Evolutionary conservation across 768 basidiomycete species (phyloP), one percentile per base, ranked within the genome.

Genomic region (Tubosaeta sp.): DNA sequence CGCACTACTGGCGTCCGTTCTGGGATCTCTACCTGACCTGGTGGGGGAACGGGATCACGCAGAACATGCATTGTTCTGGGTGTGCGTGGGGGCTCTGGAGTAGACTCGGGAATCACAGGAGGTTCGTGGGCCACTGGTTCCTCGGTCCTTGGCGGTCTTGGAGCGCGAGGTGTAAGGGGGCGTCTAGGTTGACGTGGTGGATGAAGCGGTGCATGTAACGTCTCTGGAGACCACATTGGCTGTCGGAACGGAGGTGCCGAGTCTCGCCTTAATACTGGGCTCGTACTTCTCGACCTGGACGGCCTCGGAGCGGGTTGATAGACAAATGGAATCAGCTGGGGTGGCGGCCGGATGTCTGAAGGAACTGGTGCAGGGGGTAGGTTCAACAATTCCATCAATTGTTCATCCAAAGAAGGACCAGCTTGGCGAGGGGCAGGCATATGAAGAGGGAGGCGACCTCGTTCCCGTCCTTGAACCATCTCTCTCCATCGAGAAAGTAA

Each of bases 301-400:
- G 62, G 61, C 40, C 69, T 59, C 7, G 75, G 72, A 7, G 72
- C 68, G 13, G 81, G 80, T 35, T 79, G 76, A 58, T 81, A 84
- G 12, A 68, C 65, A 48, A 87, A 78, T 0, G 80, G 80, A 0
- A 77, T 71, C 6, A 86, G 60, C 4, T 72, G 66, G 0, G 86
- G 84, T 12, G 84, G 78, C 2, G 65, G 69, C 42, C 76, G 71
- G 14, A 78, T 71, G 13, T 69, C 67, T 7, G 69, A 67, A 14
- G 71, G 71, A 6, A 73, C 66, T 1, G 72, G 65, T 19, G 69
- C 67, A 14, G 73, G 69, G 9, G 71, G 73, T 11, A 79, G 62
- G n/a, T 77, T 75, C 24, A 88, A 58, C 30, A 87, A 74, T 8
- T 83, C 81, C 51, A 82, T 78, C 5, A 88, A 64, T 47, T 81